Conservation (phyloP, 2,329 filamentous ascomycete species). For the Alternaria arborescens region DNA sequence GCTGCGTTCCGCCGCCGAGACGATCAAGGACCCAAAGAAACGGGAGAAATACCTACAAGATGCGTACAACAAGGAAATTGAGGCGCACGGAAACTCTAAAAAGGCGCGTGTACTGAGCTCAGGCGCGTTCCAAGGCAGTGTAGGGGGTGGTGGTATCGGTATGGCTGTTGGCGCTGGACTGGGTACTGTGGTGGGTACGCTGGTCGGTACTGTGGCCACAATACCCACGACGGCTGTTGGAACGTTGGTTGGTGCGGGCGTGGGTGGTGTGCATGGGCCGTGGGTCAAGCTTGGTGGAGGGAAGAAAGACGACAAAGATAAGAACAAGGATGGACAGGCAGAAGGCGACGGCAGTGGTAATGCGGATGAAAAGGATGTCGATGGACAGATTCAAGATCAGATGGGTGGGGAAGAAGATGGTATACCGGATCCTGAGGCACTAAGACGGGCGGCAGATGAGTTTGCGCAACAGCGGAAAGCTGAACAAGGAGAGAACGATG, state of each 20-base stretch:
- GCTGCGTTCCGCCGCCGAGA: conserved; percentile 34
- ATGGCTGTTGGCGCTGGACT: conserved; percentile 53
- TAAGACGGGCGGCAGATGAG: conserved; percentile 36
- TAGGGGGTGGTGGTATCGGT: conserved; percentile 55
- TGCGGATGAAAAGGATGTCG: conserved; percentile 10
- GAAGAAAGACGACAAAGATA: conserved; percentile 20
- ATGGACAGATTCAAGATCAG: conserved; percentile 7
- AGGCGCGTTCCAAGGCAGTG: conserved; percentile 53
- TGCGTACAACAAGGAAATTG: conserved; percentile 45
- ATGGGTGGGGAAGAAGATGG: conserved; percentile 23
- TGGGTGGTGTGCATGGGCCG: conserved; percentile 54
- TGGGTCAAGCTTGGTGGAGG: conserved; percentile 51
- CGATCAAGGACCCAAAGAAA: conserved; percentile 44
- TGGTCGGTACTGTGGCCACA: conserved; percentile 52
- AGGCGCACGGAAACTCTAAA: conserved; percentile 46
- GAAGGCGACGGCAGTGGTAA: conserved; percentile 21
- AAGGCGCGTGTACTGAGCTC: conserved; percentile 46
- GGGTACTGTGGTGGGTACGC: conserved; percentile 53
- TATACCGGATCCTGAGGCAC: conserved; percentile 36
- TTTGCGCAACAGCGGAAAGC: conserved; percentile 9
- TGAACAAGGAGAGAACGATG: conserved; percentile 2
- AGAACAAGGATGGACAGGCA: conserved; percentile 10
- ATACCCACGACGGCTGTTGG: conserved; percentile 53
- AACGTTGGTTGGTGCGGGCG: conserved; percentile 52
- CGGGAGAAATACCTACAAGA: conserved; percentile 47